Conservation (phyloP, 2,329 filamentous ascomycete genomes). For the Verticillium nubilum region DNA sequence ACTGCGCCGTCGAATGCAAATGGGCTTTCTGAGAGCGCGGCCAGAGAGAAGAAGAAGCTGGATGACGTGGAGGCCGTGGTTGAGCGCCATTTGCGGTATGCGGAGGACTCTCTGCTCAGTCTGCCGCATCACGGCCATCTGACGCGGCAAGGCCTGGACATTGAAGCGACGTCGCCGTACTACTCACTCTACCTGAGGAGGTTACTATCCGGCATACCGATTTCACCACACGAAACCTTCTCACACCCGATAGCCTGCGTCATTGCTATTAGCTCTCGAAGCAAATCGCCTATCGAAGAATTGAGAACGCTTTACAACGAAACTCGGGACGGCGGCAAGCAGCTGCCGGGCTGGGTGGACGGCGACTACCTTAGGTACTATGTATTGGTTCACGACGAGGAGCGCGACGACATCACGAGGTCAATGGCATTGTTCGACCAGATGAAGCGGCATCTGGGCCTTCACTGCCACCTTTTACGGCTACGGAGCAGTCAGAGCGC, state of each 20-base stretch:
- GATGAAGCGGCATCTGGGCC: slow-evolving; percentile 97
- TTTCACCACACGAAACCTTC: slow-evolving; percentile 87
- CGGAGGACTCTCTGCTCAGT: slow-evolving; percentile 54
- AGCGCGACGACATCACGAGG: slow-evolving; percentile 84
- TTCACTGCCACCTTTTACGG: slow-evolving; percentile 89
- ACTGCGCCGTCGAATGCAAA: slow-evolving; percentile 25
- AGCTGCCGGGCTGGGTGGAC: slow-evolving; percentile 79
- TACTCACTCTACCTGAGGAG: slow-evolving; percentile 82
- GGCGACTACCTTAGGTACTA: slow-evolving; percentile 94
- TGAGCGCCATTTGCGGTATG: slow-evolving; percentile 70
- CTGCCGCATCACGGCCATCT: slow-evolving; percentile 29
- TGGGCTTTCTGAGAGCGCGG: slow-evolving; percentile 15
- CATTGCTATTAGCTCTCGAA: slow-evolving; percentile 90
- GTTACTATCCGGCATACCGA: slow-evolving; percentile 70
- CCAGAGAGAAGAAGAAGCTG: slow-evolving; percentile 27
- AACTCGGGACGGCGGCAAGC: slow-evolving; percentile 70
- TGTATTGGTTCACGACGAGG: slow-evolving; percentile 93
- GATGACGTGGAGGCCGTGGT: slow-evolving; percentile 74
- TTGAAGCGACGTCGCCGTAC: slow-evolving; percentile 64
- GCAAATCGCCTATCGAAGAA: slow-evolving; percentile 77
- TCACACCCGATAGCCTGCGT: slow-evolving; percentile 91
- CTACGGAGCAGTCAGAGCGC: slow-evolving; percentile 80
- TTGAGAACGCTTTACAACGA: slow-evolving; percentile 77
- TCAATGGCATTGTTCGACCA: slow-evolving; percentile 91
- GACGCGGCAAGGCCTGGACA: slow-evolving; percentile 34